Conservation (phyloP, 2,329 filamentous ascomycete genomes). For the Trichoderma citrinoviride region DNA sequence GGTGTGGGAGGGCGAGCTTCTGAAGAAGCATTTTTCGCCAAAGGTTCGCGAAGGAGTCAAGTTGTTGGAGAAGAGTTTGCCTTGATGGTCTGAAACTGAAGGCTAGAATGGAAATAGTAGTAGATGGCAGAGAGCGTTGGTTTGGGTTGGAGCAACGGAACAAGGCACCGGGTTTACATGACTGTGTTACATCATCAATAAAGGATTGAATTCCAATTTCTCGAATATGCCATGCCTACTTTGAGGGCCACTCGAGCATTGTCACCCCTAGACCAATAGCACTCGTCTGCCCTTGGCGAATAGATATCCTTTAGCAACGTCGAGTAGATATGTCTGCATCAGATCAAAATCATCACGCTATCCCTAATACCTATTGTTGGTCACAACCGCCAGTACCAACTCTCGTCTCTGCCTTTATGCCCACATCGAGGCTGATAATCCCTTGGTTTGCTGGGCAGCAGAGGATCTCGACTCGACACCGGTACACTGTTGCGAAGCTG, state of each 20-base stretch:
- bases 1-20: constrained; percentile 88
- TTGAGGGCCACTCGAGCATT: neutral
- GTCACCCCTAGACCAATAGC: neutral
- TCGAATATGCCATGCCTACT: neutral
- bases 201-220: neutral
- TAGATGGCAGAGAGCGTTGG: neutral
- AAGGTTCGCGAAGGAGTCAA: constrained; percentile 74
- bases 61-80: constrained; percentile 65
- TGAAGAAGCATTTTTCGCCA: constrained; percentile 82
- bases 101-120: neutral
- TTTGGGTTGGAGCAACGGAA: neutral
- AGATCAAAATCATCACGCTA: no score
- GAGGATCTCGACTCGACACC: neutral
- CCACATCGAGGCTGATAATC: constrained; percentile 9
- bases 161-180: neutral
- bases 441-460: neutral
- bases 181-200: neutral
- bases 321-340: neutral
- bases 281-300: neutral
- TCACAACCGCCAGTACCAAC: neutral
- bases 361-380: neutral
- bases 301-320: neutral
- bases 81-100: constrained; percentile 27
- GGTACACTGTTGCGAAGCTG: neutral
- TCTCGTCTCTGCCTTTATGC: neutral